Evolutionary conservation across 2,329 filamentous ascomycete genomes (phyloP).

Genomic region (Neofusicoccum ribis): DNA sequence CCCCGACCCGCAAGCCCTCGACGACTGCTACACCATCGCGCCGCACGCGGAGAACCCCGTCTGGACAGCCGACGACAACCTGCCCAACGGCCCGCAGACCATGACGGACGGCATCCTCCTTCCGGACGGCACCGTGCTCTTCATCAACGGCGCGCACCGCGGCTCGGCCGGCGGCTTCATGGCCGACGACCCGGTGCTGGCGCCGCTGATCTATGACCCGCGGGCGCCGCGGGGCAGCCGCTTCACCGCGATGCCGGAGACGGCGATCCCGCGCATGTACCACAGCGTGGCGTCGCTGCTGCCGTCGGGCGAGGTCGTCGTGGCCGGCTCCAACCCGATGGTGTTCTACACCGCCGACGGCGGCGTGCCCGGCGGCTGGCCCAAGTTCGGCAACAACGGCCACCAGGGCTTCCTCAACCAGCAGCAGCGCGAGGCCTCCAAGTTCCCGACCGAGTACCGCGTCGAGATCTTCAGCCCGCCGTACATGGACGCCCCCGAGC

Average conservation of each 20-base stretch:
- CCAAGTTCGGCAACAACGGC: slow-evolving; percentile 17
- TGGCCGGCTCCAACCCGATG: slow-evolving; percentile 58
- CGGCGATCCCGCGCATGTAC: slow-evolving; percentile 46
- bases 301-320: slow-evolving; percentile 54
- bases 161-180: slow-evolving; percentile 16
- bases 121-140: slow-evolving; percentile 7
- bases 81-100: slow-evolving; percentile 13
- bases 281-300: slow-evolving; percentile 56
- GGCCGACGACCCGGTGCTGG: slow-evolving; percentile 8
- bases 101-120: slow-evolving; percentile 16
- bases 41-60: neutral
- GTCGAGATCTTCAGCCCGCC: slow-evolving; percentile 57
- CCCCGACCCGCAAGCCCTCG: slow-evolving; percentile 11
- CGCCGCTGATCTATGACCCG: slow-evolving; percentile 14
- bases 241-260: slow-evolving; percentile 22
- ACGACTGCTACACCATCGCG: slow-evolving; percentile 18
- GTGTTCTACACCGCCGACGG: slow-evolving; percentile 38
- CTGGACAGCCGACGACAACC: neutral
- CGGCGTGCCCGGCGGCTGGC: slow-evolving; percentile 22
- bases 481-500: slow-evolving; percentile 51
- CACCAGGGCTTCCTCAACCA: slow-evolving; percentile 4
- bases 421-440: neutral
- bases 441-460: slow-evolving; percentile 55
- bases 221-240: neutral
- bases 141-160: slow-evolving; percentile 18